These are phyloP conservation scores for Brassica balearica DNA, from an alignment of 441 rosid species.

Conservation along the genomic window DNA sequence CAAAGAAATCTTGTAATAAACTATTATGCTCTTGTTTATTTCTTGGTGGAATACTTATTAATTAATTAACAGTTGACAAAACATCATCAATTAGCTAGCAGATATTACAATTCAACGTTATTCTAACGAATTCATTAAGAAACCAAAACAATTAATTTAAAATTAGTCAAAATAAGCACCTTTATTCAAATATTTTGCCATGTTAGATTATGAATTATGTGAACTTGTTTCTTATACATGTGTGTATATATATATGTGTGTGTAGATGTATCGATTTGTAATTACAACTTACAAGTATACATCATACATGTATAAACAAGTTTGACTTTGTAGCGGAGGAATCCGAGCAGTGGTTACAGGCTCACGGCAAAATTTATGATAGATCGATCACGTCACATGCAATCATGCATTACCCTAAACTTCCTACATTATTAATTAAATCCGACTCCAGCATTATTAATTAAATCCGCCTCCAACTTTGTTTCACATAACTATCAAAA, in stretches of 20 bases:
- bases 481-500: background rate
- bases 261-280: background rate
- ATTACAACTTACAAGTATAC: background rate
- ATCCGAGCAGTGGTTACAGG: constrained; percentile 29
- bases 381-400: constrained; percentile 36
- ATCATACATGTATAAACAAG: constrained; percentile 14
- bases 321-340: constrained; percentile 36
- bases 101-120: background rate
- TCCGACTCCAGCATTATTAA: background rate
- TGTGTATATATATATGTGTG: background rate
- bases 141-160: background rate
- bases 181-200: constrained; percentile 3
- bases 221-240: background rate
- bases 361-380: constrained; percentile 32
- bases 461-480: background rate
- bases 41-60: constrained; percentile 26
- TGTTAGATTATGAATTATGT: background rate
- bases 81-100: background rate
- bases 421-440: constrained; percentile 17
- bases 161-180: constrained; percentile 24
- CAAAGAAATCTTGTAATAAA: constrained; percentile 13
- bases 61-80: constrained; percentile 25
- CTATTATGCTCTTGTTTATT: constrained; percentile 17
- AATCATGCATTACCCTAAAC: constrained; percentile 32
- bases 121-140: background rate